Evolutionary conservation across 768 basidiomycete genomes (phyloP), one percentile per base, ranked within the genome.

Genomic region (Mycena haematopus): DNA sequence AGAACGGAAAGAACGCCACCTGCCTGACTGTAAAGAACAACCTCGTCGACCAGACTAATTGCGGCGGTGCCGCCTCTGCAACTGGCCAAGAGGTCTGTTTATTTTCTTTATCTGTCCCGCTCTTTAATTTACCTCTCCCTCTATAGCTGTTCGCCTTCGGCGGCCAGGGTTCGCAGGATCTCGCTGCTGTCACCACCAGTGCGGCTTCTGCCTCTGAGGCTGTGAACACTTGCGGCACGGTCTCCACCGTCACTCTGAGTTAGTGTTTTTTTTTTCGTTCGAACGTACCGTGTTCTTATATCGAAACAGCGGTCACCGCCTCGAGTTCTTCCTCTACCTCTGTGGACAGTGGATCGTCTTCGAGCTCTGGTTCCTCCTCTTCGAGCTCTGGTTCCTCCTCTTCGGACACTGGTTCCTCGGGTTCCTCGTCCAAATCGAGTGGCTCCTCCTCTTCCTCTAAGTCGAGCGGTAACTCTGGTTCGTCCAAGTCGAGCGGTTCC

Each of bases 101-200:
- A 2, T 7, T 3, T 33, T 35, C 17, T 33, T 15, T 13, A 1
- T 31, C 14, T 11, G 3, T 6, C 3, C 6, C 24, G 19, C 8
- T 52, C 33, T 17, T 11, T 21, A 22, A 11, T 10, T 57, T 7
- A 56, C 17, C 40, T 6, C 14, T 19, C 14, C 13, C 2, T 24
- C 0, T 21, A 0, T 45, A 70, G 70, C 66, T 68, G 10, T 71
- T 71, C 64, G 65, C 66, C 15, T 63, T 71, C 42, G 68, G 68
- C n/a, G 68, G 58, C 15, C 47, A 6, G 55, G 19, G n/a, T 19
- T 42, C 4, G 19, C 19, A 42, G n/a, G 40, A 2, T 10, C 40
- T 19, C 40, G 40, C n/a, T 36, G 36, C 36, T 36, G 36, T 11
- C 13, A 36, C 36, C 40, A 2, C 36, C 14, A 38, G 36, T 38